Conservation (phyloP, 2,329 filamentous ascomycete species). For the Colletotrichum costaricense region DNA sequence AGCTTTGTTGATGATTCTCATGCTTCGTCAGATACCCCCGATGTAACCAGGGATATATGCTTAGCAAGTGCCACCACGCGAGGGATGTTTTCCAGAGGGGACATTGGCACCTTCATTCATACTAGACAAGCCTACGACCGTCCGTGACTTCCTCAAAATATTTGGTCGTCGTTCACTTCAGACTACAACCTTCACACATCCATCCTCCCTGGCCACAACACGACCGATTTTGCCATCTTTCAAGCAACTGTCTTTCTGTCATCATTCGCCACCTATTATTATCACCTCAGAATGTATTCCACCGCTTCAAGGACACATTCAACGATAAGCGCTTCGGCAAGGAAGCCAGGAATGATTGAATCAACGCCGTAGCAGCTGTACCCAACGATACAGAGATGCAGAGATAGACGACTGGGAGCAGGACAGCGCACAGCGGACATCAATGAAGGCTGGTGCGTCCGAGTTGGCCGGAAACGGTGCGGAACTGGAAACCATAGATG, state of each 20-base stretch:
- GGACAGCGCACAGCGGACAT: too few relatives aligned
- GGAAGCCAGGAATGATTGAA: neutral
- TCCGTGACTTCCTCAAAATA: neutral
- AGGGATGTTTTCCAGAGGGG: neutral
- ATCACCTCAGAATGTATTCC: neutral
- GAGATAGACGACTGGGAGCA: too few relatives aligned
- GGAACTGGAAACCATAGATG: too few relatives aligned
- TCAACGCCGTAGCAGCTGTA: too few relatives aligned
- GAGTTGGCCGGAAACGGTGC: too few relatives aligned
- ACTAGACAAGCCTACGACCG: neutral
- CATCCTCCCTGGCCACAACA: neutral
- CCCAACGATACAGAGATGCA: too few relatives aligned
- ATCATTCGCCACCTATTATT: neutral
- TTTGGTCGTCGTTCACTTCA: neutral
- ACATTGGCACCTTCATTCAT: neutral
- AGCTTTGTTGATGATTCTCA: neutral
- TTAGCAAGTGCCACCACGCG: too few relatives aligned
- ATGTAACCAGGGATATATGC: too few relatives aligned
- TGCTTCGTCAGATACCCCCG: too few relatives aligned
- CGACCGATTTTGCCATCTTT: neutral
- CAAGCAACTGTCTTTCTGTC: neutral
- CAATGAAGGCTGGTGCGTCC: too few relatives aligned
- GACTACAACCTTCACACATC: neutral
- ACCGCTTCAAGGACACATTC: neutral
- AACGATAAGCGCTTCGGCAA: neutral